Base-by-base conservation (phyloP, 1,139 yeast species). In the Arxiozyma bovina region DNA sequence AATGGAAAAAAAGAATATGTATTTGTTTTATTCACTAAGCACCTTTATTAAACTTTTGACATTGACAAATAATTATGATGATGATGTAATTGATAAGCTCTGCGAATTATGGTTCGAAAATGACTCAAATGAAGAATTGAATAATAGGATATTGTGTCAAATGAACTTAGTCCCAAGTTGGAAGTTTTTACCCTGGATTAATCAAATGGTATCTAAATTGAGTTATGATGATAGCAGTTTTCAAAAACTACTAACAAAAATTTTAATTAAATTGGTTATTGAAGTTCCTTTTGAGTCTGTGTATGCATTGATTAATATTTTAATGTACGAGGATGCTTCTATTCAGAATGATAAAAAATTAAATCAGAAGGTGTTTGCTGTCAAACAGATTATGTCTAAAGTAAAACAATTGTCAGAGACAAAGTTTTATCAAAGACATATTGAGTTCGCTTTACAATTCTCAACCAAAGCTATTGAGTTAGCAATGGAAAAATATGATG, bases 91-190 rank as follows among this genome's bases (percentile, higher is more conserved):
- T 52, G 96, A 89, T 61, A 78, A 87, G 54, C 85, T 91, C 58
- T 84, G 91, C 66, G 86, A 94, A 0, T 69, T 91, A n/a, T 91
- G 97, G 96, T 74, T 93, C 46, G 87, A 85, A 56, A 77, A 79
- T 60, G 75, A 82, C 3, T 67, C 67, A 6, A 74, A 75, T 50
- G 77, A 71, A 1, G 69, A 65, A 0, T 65, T 82, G 7, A 80
- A 78, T 60, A 55, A 57, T 3, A 57, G 61, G 7, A 68, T 78
- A 4, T 57, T 62, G n/a, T 58, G 68, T 0, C 71, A 75, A 20
- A 67, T 78, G 3, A 60, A 66, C 1, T 54, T 55, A 0, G 71
- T 88, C 38, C 85, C 95, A 0, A 74, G 79, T 22, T 73, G 75
- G 62, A 83, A 83, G 61, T 78, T 89, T 54, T 75, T 88, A 4